Conservation (phyloP, 139 green algal genomes). For the Closterium sp. region DNA sequence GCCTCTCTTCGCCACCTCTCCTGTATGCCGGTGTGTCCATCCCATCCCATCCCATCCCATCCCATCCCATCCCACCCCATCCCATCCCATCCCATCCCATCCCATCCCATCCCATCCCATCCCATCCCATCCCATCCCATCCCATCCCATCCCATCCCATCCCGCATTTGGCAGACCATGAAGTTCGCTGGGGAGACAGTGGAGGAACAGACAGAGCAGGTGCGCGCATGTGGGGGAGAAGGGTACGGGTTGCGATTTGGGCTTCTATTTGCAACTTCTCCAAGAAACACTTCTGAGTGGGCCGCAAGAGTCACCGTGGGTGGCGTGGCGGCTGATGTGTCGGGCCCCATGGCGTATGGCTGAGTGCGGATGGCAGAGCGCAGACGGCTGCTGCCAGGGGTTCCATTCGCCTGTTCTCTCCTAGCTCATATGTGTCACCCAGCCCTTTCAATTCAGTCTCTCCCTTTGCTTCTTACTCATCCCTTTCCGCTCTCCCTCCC, state of each 20-base stretch:
- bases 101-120: constrained; percentile 12
- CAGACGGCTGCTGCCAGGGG: no score
- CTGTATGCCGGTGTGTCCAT: not conserved
- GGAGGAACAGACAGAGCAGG: constrained; percentile 74
- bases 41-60: constrained; percentile 8
- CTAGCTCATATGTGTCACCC: no score
- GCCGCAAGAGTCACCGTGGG: no score
- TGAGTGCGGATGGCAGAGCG: not conserved
- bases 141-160: constrained; percentile 12
- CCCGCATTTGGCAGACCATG: constrained; percentile 65
- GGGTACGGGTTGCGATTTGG: not conserved
- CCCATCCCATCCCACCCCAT: not conserved
- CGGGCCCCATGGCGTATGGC: no score
- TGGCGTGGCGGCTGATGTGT: no score
- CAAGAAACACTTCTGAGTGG: no score
- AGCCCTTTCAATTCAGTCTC: not conserved
- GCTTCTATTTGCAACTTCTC: no score
- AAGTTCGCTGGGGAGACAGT: constrained; percentile 76
- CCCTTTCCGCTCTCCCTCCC: not conserved
- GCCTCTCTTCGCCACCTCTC: not conserved
- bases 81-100: constrained; percentile 7
- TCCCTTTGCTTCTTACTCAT: not conserved
- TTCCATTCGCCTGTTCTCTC: no score
- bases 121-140: constrained; percentile 20
- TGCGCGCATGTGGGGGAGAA: not conserved